These are phyloP conservation scores for Colletotrichum sp. DNA, from an alignment of 2,329 filamentous ascomycete genomes.

Conservation along the genomic window DNA sequence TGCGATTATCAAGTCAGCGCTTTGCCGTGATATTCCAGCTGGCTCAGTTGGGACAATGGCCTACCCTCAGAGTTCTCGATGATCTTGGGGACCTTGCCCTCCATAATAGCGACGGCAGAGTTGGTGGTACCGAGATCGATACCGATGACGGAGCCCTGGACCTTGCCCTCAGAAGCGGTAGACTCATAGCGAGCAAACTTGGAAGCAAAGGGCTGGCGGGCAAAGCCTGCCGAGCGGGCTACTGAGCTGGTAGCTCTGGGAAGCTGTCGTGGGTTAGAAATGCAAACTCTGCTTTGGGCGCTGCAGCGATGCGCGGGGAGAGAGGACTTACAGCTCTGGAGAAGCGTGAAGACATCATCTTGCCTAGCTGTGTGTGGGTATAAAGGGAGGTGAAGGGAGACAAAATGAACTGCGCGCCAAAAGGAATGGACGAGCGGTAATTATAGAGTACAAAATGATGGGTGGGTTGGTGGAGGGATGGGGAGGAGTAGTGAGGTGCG, in stretches of 20 bases:
- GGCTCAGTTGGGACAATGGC: slow-evolving; percentile 21
- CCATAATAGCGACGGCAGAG: slow-evolving; percentile 96
- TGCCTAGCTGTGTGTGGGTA: slow-evolving; percentile 38
- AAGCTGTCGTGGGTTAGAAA: slow-evolving; percentile 58
- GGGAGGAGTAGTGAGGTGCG: background rate
- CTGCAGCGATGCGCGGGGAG: background rate
- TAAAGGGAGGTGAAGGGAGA: slow-evolving; percentile 30
- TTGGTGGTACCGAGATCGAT: slow-evolving; percentile 98
- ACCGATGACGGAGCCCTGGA: slow-evolving; percentile 95
- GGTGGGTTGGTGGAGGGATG: background rate
- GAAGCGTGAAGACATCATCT: slow-evolving; percentile 75
- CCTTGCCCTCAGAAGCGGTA: slow-evolving; percentile 74
- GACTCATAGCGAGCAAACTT: slow-evolving; percentile 81
- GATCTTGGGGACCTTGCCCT: slow-evolving; percentile 93
- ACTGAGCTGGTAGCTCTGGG: slow-evolving; percentile 76
- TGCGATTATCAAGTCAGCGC: slow-evolving; percentile 32
- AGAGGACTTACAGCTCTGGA: slow-evolving; percentile 72
- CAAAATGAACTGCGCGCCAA: slow-evolving; percentile 20
- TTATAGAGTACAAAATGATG: slow-evolving; percentile 22
- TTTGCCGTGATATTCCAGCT: background rate
- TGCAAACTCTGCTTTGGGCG: slow-evolving; percentile 9
- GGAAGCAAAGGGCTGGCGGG: slow-evolving; percentile 73
- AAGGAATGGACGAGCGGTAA: slow-evolving; percentile 17
- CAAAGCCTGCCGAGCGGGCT: slow-evolving; percentile 69
- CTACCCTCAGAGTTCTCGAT: slow-evolving; percentile 97